These are phyloP conservation scores for Nicotiana undulata DNA, from an alignment of 257 asterid species.

Conservation along the genomic window DNA sequence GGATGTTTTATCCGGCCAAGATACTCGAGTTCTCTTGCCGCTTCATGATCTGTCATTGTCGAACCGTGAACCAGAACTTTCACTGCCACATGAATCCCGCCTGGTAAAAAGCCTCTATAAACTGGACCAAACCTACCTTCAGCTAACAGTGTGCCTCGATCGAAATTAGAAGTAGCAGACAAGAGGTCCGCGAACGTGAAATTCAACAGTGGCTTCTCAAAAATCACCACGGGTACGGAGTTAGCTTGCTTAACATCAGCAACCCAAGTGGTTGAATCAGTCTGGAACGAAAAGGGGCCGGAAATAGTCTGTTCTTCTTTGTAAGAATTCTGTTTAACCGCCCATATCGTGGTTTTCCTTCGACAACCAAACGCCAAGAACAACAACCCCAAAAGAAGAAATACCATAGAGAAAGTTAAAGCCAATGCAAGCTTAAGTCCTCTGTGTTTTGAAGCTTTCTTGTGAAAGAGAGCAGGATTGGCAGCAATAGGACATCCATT, in stretches of 20 bases:
- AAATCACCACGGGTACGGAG: constrained; percentile 16
- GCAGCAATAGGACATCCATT: constrained; percentile 92
- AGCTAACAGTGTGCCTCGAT: constrained; percentile 21
- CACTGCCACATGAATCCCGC: constrained; percentile 26
- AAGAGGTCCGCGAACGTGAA: constrained; percentile 24
- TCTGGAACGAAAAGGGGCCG: constrained; percentile 23
- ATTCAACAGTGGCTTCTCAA: constrained; percentile 27
- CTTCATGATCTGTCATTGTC: constrained; percentile 23
- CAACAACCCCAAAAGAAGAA: constrained; percentile 62
- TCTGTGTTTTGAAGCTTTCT: constrained; percentile 34
- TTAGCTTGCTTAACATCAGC: constrained; percentile 26
- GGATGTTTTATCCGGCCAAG: constrained; percentile 27
- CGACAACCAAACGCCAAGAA: constrained; percentile 74
- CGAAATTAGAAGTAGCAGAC: constrained; percentile 20
- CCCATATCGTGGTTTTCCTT: constrained; percentile 20
- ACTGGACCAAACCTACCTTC: constrained; percentile 28
- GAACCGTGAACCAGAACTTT: constrained; percentile 26
- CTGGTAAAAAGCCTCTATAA: constrained; percentile 21
- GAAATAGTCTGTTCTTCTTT: constrained; percentile 22
- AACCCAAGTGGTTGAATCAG: constrained; percentile 29
- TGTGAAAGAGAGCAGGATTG: constrained; percentile 51
- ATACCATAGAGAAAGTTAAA: constrained; percentile 66
- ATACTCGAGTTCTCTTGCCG: constrained; percentile 26
- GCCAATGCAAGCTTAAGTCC: constrained; percentile 66
- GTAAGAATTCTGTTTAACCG: constrained; percentile 15